Conservation (phyloP, 129 eudicot species). For the Flaveria robusta region DNA sequence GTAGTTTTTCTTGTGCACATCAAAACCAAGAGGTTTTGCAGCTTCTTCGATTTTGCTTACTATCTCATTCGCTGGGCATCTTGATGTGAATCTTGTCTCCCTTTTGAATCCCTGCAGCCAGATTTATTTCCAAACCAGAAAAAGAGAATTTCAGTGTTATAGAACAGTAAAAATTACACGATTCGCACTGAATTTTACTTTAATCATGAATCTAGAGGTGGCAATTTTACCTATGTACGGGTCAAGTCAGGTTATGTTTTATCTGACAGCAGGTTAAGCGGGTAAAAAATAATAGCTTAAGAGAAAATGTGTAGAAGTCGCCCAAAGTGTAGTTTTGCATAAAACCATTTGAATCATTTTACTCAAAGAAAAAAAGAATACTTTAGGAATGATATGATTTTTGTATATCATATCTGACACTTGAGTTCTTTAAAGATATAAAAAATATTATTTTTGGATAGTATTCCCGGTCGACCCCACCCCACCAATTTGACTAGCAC, state of each 20-base stretch:
- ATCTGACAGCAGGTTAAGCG: no score
- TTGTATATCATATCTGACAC: background rate
- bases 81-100: slow-evolving; percentile 94
- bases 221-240: background rate
- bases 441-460: background rate
- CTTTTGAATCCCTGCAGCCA: slow-evolving; percentile 72
- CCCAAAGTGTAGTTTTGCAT: background rate
- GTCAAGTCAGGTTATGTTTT: background rate
- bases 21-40: slow-evolving; percentile 82
- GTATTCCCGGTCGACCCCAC: background rate
- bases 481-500: background rate
- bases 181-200: background rate
- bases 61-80: slow-evolving; percentile 77
- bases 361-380: background rate
- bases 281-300: background rate
- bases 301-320: background rate
- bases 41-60: slow-evolving; percentile 81
- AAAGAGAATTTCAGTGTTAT: background rate
- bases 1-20: slow-evolving; percentile 83
- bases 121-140: background rate
- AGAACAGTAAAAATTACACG: background rate
- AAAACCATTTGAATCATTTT: background rate
- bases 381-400: background rate
- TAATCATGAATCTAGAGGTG: background rate
- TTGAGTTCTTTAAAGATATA: background rate